These are phyloP conservation scores for Taxillus chinensis DNA, from an alignment of 164 flowering plant species.

Conservation along the genomic window DNA sequence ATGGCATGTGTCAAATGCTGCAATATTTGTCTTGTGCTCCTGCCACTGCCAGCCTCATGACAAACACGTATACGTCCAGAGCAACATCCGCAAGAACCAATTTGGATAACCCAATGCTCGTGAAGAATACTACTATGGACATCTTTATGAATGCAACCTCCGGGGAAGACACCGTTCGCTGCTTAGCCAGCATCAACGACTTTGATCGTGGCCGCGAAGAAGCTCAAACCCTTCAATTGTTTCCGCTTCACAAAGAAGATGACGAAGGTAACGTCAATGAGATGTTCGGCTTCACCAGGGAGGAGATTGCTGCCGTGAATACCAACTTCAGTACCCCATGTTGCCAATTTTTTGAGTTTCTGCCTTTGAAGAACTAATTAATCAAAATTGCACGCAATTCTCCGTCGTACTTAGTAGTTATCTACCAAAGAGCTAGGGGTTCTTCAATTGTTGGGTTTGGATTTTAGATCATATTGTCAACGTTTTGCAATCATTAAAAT, in stretches of 20 bases:
- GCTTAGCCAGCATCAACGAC: not conserved
- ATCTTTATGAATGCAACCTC: slow-evolving; percentile 13
- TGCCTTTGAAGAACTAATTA: slow-evolving; percentile 43
- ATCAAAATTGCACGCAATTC: not conserved
- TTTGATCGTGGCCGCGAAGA: slow-evolving; percentile 9
- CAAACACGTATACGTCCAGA: slow-evolving; percentile 5
- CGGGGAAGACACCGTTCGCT: not conserved
- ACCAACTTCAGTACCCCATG: slow-evolving; percentile 12
- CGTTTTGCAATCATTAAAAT: too few relatives aligned
- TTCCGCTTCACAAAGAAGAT: slow-evolving; percentile 34
- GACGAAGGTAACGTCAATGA: not conserved
- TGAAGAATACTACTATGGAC: slow-evolving; percentile 16
- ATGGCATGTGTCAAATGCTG: slow-evolving; percentile 58
- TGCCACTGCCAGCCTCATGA: slow-evolving; percentile 19
- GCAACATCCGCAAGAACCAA: slow-evolving; percentile 2
- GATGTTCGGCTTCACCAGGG: slow-evolving; percentile 11
- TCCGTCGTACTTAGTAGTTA: too few relatives aligned
- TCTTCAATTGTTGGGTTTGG: too few relatives aligned
- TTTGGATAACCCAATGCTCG: slow-evolving; percentile 12
- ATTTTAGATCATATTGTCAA: too few relatives aligned
- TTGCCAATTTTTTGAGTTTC: slow-evolving; percentile 59
- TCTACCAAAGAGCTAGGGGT: too few relatives aligned
- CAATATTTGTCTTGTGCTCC: slow-evolving; percentile 22
- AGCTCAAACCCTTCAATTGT: slow-evolving; percentile 57
- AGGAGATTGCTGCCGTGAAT: slow-evolving; percentile 9